Evolutionary conservation across 768 basidiomycete species (phyloP), one percentile per base, ranked within the genome.

Genomic region (Lactarius evosmus): DNA sequence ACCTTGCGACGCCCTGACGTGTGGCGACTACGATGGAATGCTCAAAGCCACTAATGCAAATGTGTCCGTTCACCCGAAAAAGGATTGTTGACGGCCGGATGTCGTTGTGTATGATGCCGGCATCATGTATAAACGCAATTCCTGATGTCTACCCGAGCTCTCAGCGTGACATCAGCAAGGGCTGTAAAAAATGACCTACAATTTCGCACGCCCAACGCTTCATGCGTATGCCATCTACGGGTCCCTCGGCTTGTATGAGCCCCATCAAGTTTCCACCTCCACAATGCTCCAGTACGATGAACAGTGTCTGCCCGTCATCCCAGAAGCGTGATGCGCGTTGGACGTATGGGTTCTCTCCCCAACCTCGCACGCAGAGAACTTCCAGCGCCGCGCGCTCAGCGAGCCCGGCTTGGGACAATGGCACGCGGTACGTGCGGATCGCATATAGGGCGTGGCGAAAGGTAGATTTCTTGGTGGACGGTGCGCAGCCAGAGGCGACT

Each of bases 391-490:
- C 60, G 36, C 58, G 68, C 56, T 69, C 68, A 1, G 58, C 56
- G 4, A 60, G 34, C 11, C 58, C 66, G 9, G 52, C 14, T 19
- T 22, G 44, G 19, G 68, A 56, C 46, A 69, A 12, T 7, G 68
- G 68, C 22, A 67, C 38, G 50, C 62, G 59, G 40, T 62, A 59
- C 12, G 68, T 67, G 33, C 68, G 68, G 29, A 69, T 64, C 25
- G 60, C 68, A 46, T 67, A 58, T 34, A 69, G 46, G 17, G 56
- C 61, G 49, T 67, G 66, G 27, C 54, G 58, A 38, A 62, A 50
- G 7, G 61, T 30, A n/a, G 57, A 25, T 30, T 62, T 65, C 50
- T 61, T 65, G 30, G 32, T 52, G 41, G 59, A 61, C 22, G 59
- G 52, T 2, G 44, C 30, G 19, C 60, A 54, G 5, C 60, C 61